Evolutionary conservation across 1,284 basidiomycete species (phyloP), one percentile per base, ranked within the genome.

Genomic region (Chondrostereum purpureum): DNA sequence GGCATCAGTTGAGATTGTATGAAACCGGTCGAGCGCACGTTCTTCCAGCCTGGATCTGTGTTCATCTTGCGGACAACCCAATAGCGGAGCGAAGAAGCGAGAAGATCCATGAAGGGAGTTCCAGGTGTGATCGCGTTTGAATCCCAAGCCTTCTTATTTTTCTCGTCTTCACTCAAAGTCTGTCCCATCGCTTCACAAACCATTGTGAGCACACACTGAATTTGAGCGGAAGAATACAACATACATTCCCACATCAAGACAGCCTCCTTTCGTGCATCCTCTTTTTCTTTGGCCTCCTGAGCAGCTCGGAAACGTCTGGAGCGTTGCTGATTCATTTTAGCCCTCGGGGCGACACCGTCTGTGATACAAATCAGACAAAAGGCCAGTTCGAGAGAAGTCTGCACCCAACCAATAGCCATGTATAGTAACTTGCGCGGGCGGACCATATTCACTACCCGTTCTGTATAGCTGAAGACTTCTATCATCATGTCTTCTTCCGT

Each of bases 401-500:
- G 39, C 24, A 42, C 46, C 56, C 42, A 47, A 90, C 91, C 94
- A 56, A 99, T 97, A 43, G 95, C 95, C 91, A 99, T 96, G 73
- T 98, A 92, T 39, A 99, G 75, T 13, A 99, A 70, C 64, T 92
- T 96, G 45, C 96, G 81, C 0, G 96, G 96, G 46, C 95, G 76
- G 42, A 97, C 69, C 95, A 99, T 98, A 64, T 93, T 92, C 39
- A 99, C 92, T 19, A 99, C 89, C 39, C 96, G 80, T 61, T 98
- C 94, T 0, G 96, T 99, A 70, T 99, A 99, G 43, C 78, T 81
- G 70, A 99, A 98, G 36, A 99, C 79, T 64, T 98, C 96, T 17
- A 91, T 61, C 96, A 99, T 99, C 96, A 99, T 99, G 48, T 98
- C 94, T 61, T 93, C 91, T 63, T 99, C 96, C 2, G 93, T 97